These are phyloP conservation scores for Cryptosporidium parvum DNA, from an alignment of 169 alveolate genomes.

Conservation along the genomic window DNA sequence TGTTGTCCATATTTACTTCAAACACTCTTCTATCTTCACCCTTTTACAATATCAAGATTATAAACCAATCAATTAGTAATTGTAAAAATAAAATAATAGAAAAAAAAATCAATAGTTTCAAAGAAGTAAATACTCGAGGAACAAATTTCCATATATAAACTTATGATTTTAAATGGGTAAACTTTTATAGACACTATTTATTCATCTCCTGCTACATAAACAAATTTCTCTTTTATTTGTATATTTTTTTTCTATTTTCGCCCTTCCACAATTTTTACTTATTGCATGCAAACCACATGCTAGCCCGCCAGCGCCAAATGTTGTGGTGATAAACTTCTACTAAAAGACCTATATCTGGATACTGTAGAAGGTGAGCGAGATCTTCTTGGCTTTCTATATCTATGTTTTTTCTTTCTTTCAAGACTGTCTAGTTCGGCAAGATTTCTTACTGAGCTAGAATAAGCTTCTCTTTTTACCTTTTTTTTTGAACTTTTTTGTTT, in stretches of 20 bases:
- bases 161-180: no score
- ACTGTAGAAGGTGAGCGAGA: conserved; percentile 73
- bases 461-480: conserved; percentile 29
- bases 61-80: neutral
- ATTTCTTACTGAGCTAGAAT: conserved; percentile 60
- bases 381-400: conserved; percentile 37
- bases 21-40: no score
- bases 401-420: conserved; percentile 35
- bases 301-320: conserved; percentile 42
- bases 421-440: conserved; percentile 32
- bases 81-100: no score
- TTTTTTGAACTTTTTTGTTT: neutral
- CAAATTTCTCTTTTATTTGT: neutral
- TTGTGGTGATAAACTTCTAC: conserved; percentile 60
- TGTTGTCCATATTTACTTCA: no score
- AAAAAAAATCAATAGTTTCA: neutral
- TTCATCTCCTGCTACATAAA: conserved; percentile 14
- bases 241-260: conserved; percentile 1
- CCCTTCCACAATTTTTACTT: conserved; percentile 23
- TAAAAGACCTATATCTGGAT: conserved; percentile 73
- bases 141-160: neutral
- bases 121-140: neutral
- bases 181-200: neutral
- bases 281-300: conserved; percentile 72
- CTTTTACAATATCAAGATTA: neutral